phyloP scores from a whole-genome alignment of 208 protist genomes.

The Trypanosoma scelopori region DNA sequence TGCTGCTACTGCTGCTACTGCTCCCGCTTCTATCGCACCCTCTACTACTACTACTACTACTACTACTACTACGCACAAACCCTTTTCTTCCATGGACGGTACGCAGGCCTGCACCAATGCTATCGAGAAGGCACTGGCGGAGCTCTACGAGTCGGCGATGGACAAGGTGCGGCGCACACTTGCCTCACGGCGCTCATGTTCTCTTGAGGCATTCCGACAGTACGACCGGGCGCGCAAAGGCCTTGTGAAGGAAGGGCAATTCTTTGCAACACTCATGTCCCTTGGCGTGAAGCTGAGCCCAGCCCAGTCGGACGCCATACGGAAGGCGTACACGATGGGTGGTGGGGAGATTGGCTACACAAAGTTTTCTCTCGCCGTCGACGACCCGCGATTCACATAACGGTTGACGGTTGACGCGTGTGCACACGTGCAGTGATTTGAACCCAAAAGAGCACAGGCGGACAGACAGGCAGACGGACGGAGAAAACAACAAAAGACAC shows the following conservation, averaged over 20 bases:
- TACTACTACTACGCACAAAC: not conserved
- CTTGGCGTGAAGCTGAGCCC: slow-evolving; percentile 73
- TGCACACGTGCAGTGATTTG: no score
- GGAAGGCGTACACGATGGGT: slow-evolving; percentile 48
- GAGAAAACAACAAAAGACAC: not conserved
- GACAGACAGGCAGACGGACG: not conserved
- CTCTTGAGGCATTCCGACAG: slow-evolving; percentile 71
- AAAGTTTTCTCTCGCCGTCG: slow-evolving; percentile 51
- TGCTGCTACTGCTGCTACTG: not conserved
- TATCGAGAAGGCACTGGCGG: slow-evolving; percentile 17
- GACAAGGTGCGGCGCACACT: slow-evolving; percentile 51
- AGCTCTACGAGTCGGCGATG: slow-evolving; percentile 38
- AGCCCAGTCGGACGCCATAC: slow-evolving; percentile 51
- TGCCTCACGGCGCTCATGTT: slow-evolving; percentile 45
- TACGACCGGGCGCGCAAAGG: slow-evolving; percentile 79
- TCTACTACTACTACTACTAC: no score
- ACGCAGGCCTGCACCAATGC: not conserved
- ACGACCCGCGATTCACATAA: slow-evolving; percentile 44
- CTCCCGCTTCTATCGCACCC: not conserved
- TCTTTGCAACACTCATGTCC: slow-evolving; percentile 75
- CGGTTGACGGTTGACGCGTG: slow-evolving; percentile 6
- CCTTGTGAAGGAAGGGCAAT: slow-evolving; percentile 82
- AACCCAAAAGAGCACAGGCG: no score
- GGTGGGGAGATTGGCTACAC: slow-evolving; percentile 76
- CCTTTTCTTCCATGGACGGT: not conserved